These are phyloP conservation scores for Penicillium hesseltinei DNA, from an alignment of 2,329 filamentous ascomycete species.

Conservation along the genomic window DNA sequence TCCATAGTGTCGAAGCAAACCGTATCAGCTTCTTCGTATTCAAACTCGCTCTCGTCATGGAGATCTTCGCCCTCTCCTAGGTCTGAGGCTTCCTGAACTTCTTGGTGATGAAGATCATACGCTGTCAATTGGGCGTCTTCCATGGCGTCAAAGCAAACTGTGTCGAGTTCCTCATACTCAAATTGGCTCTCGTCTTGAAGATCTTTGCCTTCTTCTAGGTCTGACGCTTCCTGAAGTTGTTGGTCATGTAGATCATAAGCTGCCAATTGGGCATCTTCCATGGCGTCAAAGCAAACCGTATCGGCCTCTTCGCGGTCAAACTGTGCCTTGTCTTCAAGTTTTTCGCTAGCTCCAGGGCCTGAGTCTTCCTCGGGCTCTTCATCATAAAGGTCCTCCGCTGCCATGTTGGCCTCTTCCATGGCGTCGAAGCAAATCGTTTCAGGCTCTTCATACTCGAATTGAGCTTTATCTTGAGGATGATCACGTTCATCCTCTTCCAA, in stretches of 20 bases:
- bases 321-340: neutral
- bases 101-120: neutral
- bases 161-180: conserved; percentile 14
- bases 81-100: neutral
- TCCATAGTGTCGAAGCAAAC: conserved; percentile 6
- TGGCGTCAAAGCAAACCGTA: conserved; percentile 2
- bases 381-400: neutral
- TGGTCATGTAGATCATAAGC: neutral
- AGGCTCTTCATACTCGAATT: conserved; percentile 15
- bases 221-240: neutral
- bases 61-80: neutral
- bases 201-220: neutral
- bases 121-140: neutral
- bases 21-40: conserved; percentile 15
- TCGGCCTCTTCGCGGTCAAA: conserved; percentile 17
- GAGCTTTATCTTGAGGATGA: neutral
- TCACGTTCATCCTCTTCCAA: conserved; percentile 11
- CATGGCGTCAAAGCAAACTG: conserved; percentile 8
- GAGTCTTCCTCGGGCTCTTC: neutral
- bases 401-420: conserved; percentile 3
- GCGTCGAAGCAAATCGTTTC: conserved; percentile 6
- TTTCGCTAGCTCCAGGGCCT: neutral
- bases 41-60: neutral
- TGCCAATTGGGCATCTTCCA: conserved; percentile 4
- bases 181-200: neutral